Evolutionary conservation across 139 green algal genomes (phyloP).

Genomic region (Eudorina sp.): DNA sequence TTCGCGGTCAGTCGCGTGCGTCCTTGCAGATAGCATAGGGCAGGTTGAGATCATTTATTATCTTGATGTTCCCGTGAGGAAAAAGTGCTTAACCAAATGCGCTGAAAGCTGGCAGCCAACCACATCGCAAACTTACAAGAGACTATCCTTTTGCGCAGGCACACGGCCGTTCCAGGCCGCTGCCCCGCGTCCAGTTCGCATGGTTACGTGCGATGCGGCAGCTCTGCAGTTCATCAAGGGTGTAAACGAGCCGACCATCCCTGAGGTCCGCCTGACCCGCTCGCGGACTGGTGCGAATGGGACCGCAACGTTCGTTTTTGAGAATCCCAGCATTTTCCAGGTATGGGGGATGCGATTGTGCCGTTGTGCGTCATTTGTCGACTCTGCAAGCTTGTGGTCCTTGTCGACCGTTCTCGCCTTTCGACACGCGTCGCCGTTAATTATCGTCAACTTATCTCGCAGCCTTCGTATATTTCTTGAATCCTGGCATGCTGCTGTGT

Average conservation of each 20-base stretch:
- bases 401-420: neutral
- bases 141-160: conserved; percentile 7
- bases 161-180: neutral
- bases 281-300: conserved; percentile 87
- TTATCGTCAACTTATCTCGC: too few species aligned
- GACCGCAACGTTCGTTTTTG: conserved; percentile 93
- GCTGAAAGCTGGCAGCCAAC: too few species aligned
- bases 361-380: neutral
- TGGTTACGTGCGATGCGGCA: conserved; percentile 50
- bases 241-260: conserved; percentile 89
- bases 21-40: neutral
- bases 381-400: neutral
- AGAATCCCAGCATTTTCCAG: conserved; percentile 94
- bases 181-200: neutral
- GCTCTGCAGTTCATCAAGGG: conserved; percentile 95
- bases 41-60: neutral
- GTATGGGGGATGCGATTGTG: neutral
- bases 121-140: too few species aligned
- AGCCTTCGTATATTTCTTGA: neutral
- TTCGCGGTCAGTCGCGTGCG: neutral
- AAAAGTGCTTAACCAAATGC: too few species aligned
- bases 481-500: too few species aligned
- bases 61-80: neutral
- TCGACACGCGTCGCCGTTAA: too few species aligned
- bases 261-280: conserved; percentile 93